Percentiles rank a stretch among this genome's conserved stretches.
Conservation (phyloP, 75 land plant species). For the Chamaecyparis obtusa region DNA sequence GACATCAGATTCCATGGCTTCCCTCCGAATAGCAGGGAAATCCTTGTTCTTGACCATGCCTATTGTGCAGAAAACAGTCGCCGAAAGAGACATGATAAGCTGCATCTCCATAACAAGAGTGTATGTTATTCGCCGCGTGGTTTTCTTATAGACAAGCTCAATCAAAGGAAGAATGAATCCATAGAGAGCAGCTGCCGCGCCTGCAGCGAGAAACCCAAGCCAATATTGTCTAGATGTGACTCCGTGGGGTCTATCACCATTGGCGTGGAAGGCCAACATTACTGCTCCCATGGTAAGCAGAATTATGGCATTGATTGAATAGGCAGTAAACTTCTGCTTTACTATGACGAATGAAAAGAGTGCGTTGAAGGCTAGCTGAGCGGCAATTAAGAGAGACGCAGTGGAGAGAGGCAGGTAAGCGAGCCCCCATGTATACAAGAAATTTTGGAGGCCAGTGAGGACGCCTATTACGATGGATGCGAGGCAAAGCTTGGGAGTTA, state of each 20-base stretch:
- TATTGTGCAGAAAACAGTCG: no score
- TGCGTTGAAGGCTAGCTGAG: no score
- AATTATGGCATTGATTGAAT: no score
- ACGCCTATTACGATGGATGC: slow-evolving; percentile 10
- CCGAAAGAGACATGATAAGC: no score
- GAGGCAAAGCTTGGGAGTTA: neutral
- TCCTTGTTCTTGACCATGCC: no score
- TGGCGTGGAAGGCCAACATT: no score
- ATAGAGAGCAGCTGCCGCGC: neutral
- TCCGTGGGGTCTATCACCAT: neutral
- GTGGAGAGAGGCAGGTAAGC: slow-evolving; percentile 39
- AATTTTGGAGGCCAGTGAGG: slow-evolving; percentile 14
- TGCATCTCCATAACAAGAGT: slow-evolving; percentile 4
- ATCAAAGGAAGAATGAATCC: no score
- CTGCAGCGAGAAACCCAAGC: slow-evolving; percentile 18
- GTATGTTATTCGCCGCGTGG: slow-evolving; percentile 23
- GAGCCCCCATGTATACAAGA: slow-evolving; percentile 21
- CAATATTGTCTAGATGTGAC: slow-evolving; percentile 13
- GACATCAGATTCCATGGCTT: no score
- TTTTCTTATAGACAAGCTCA: slow-evolving; percentile 4
- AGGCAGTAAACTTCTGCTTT: no score
- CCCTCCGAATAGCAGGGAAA: no score
- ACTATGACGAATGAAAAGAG: no score
- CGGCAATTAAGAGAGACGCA: slow-evolving; percentile 19
- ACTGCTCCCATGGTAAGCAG: no score